Percentiles rank a stretch among this genome's conserved stretches.
Conservation (phyloP, 2,329 filamentous ascomycete species). For the Periconia macrospinosa region DNA sequence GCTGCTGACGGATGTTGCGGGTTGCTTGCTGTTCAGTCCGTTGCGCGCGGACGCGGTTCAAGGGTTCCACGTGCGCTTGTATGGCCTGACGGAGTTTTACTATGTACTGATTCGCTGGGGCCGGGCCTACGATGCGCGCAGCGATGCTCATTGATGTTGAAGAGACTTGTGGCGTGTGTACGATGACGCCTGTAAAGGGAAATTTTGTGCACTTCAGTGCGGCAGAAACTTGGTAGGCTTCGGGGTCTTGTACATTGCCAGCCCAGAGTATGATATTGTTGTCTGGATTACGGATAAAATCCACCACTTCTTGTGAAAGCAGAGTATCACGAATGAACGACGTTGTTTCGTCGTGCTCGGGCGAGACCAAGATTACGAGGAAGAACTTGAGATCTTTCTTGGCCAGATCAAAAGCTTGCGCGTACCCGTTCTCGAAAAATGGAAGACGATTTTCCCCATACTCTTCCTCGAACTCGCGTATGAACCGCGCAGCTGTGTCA, state of each 20-base stretch:
- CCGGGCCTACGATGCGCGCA: slow-evolving; percentile 73
- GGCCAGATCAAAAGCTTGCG: slow-evolving; percentile 84
- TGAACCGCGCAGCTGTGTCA: slow-evolving; percentile 86
- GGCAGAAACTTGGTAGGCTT: slow-evolving; percentile 89
- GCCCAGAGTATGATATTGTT: slow-evolving; percentile 90
- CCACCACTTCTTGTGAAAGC: slow-evolving; percentile 71
- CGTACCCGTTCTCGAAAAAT: slow-evolving; percentile 87
- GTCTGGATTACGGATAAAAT: slow-evolving; percentile 71
- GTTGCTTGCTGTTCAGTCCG: slow-evolving; percentile 78
- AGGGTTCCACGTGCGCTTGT: slow-evolving; percentile 72
- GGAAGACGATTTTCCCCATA: slow-evolving; percentile 74
- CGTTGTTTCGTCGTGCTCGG: slow-evolving; percentile 90
- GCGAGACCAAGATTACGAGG: slow-evolving; percentile 83
- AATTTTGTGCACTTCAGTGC: slow-evolving; percentile 90
- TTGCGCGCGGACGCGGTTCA: slow-evolving; percentile 74
- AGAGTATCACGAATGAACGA: slow-evolving; percentile 82
- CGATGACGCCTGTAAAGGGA: slow-evolving; percentile 83
- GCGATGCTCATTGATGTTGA: slow-evolving; percentile 89
- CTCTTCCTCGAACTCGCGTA: slow-evolving; percentile 92
- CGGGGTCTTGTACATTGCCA: slow-evolving; percentile 87
- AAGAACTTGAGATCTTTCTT: slow-evolving; percentile 92
- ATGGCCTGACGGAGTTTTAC: slow-evolving; percentile 75
- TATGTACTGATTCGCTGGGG: slow-evolving; percentile 70
- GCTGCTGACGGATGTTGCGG: slow-evolving; percentile 80
- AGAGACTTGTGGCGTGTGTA: slow-evolving; percentile 82